These are phyloP conservation scores for Crucihimalaya himalaica DNA, from an alignment of 345 rosid species.

Conservation along the genomic window DNA sequence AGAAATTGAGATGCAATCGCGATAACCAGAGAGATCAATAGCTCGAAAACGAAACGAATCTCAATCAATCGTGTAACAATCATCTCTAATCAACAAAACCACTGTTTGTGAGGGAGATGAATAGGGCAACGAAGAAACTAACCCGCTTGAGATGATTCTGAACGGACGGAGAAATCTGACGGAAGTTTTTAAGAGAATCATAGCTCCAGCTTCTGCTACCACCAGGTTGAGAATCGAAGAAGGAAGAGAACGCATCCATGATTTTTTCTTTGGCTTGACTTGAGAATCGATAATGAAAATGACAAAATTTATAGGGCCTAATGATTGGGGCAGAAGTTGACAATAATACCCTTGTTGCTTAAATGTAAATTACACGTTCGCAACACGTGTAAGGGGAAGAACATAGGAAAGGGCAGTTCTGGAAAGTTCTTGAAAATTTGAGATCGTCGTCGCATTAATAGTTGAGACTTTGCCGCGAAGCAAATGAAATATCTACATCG, in stretches of 20 bases:
- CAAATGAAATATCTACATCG: background rate
- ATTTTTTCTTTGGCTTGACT: background rate
- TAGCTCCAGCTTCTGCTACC: slow-evolving; percentile 60
- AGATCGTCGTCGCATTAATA: background rate
- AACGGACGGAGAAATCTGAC: slow-evolving; percentile 66
- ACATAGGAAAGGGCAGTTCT: slow-evolving; percentile 27
- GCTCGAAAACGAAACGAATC: background rate
- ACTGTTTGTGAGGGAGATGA: background rate
- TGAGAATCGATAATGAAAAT: background rate
- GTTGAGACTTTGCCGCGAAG: slow-evolving; percentile 36
- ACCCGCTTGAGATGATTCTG: slow-evolving; percentile 94
- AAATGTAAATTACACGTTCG: background rate
- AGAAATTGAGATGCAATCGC: background rate
- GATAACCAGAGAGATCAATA: background rate
- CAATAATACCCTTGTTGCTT: slow-evolving; percentile 2
- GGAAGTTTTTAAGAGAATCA: slow-evolving; percentile 68
- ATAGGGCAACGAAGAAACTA: background rate
- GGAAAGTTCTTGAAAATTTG: slow-evolving; percentile 25
- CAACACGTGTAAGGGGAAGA: background rate
- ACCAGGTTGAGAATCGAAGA: slow-evolving; percentile 70
- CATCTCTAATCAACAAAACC: background rate
- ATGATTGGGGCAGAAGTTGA: background rate
- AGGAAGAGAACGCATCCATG: slow-evolving; percentile 81
- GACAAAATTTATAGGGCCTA: slow-evolving; percentile 3
- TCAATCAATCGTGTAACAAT: background rate